Evolutionary conservation across 1,284 basidiomycete species (phyloP).

Genomic region (Gomphus bonarii): DNA sequence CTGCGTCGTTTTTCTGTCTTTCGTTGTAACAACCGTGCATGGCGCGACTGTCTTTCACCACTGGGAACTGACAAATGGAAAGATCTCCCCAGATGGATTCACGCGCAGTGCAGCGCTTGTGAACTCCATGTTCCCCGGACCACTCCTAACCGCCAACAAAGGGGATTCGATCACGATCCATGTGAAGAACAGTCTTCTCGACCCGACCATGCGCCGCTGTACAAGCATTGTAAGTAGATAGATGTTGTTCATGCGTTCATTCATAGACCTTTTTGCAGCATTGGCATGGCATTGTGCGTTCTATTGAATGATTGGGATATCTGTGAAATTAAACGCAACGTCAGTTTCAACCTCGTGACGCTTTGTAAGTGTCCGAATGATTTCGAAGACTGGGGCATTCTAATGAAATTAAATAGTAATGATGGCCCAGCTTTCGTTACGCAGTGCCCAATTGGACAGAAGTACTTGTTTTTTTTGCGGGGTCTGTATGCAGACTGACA

Average conservation of each 20-base stretch:
- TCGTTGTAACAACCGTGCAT: neutral
- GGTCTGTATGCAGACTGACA: neutral
- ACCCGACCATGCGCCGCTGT: slow-evolving; percentile 19
- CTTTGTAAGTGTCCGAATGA: neutral
- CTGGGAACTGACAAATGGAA: neutral
- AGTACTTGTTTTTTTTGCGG: neutral
- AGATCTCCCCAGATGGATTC: neutral
- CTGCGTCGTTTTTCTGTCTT: neutral
- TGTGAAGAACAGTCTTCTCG: slow-evolving; percentile 15
- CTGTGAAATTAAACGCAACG: neutral
- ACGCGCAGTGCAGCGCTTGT: slow-evolving; percentile 17
- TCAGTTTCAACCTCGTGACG: slow-evolving; percentile 19
- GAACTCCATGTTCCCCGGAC: slow-evolving; percentile 20
- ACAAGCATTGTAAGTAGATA: slow-evolving; percentile 18
- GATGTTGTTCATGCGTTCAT: slow-evolving; percentile 4
- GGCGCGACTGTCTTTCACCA: neutral
- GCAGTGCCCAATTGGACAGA: slow-evolving; percentile 35
- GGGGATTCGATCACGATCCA: slow-evolving; percentile 15
- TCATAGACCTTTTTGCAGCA: slow-evolving; percentile 15
- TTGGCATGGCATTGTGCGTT: slow-evolving; percentile 19
- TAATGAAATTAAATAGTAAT: slow-evolving; percentile 11
- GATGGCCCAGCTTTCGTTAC: slow-evolving; percentile 23
- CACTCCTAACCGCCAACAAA: slow-evolving; percentile 17
- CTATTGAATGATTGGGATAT: neutral
- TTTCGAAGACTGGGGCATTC: neutral